These are phyloP conservation scores for Marasmius oreades DNA, from an alignment of 1,284 basidiomycete genomes.

Conservation along the genomic window DNA sequence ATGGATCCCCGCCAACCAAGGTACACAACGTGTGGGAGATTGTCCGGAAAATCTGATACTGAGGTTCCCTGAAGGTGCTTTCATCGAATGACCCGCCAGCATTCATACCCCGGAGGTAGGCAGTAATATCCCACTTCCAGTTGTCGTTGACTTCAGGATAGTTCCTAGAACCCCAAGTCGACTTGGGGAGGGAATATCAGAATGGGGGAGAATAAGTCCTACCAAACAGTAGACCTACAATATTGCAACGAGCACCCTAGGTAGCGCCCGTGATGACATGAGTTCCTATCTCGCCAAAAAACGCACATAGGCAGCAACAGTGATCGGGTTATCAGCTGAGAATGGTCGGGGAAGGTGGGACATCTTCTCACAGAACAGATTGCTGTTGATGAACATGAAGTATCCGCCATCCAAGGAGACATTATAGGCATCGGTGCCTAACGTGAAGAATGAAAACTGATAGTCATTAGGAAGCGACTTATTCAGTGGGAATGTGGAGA, in stretches of 20 bases:
- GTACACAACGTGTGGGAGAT: background rate
- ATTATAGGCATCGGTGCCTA: background rate
- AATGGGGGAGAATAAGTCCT: background rate
- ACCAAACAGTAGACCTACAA: no score
- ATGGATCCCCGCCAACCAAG: background rate
- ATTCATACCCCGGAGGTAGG: background rate
- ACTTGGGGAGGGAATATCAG: background rate
- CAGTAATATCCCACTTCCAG: background rate
- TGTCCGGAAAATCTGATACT: background rate
- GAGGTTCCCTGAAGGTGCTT: background rate
- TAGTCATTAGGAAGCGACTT: slow-evolving; percentile 3
- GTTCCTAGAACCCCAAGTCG: slow-evolving; percentile 2
- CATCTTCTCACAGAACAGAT: background rate
- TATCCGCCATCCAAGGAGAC: background rate
- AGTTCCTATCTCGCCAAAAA: slow-evolving; percentile 1
- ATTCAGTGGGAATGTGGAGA: background rate
- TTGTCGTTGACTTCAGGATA: slow-evolving; percentile 2
- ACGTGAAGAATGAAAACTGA: background rate
- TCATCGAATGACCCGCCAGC: background rate
- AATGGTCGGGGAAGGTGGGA: background rate
- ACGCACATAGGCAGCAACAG: background rate
- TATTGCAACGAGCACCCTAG: background rate
- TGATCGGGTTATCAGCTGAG: background rate
- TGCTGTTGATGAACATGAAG: background rate
- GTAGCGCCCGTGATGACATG: slow-evolving; percentile 2